Evolutionary conservation across 352 stramenopile genomes (phyloP).

Genomic region (Globisporangium echinulatum): DNA sequence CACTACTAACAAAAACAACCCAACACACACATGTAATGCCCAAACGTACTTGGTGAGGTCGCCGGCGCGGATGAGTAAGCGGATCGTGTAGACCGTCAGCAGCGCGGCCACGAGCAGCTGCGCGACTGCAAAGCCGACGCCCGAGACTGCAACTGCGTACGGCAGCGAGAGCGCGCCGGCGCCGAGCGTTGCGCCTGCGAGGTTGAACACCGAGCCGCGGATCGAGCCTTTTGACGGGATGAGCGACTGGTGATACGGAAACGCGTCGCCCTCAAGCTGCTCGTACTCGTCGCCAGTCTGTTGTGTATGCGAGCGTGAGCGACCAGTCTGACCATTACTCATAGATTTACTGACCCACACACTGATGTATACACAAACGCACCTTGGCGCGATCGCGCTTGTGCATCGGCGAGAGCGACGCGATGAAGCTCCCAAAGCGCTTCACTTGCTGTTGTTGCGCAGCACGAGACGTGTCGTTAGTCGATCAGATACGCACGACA

Average conservation of each 20-base stretch:
- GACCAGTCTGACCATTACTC: too few species aligned
- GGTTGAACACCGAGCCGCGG: slow-evolving; percentile 80
- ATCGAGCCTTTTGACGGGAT: slow-evolving; percentile 80
- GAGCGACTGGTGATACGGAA: slow-evolving; percentile 71
- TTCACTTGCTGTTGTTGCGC: slow-evolving; percentile 41
- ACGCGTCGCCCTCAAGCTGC: slow-evolving; percentile 40
- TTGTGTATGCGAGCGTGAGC: too few species aligned
- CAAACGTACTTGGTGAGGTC: slow-evolving; percentile 71
- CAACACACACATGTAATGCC: background rate
- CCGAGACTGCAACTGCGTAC: slow-evolving; percentile 76
- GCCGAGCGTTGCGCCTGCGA: slow-evolving; percentile 73
- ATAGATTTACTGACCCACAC: too few species aligned
- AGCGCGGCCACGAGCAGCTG: slow-evolving; percentile 65
- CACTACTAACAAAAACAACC: too few species aligned
- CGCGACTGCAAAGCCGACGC: slow-evolving; percentile 62
- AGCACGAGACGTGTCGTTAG: background rate
- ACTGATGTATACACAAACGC: too few species aligned
- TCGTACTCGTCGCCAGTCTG: slow-evolving; percentile 27
- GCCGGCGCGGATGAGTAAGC: slow-evolving; percentile 66
- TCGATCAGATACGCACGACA: background rate
- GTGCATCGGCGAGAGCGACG: slow-evolving; percentile 63
- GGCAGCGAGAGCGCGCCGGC: slow-evolving; percentile 72
- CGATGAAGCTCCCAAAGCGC: slow-evolving; percentile 65
- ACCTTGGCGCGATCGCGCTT: slow-evolving; percentile 17
- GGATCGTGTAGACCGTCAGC: slow-evolving; percentile 80